Base-by-base conservation (phyloP, 2,329 filamentous ascomycete genomes). In the Xenoacremonium recifei region DNA sequence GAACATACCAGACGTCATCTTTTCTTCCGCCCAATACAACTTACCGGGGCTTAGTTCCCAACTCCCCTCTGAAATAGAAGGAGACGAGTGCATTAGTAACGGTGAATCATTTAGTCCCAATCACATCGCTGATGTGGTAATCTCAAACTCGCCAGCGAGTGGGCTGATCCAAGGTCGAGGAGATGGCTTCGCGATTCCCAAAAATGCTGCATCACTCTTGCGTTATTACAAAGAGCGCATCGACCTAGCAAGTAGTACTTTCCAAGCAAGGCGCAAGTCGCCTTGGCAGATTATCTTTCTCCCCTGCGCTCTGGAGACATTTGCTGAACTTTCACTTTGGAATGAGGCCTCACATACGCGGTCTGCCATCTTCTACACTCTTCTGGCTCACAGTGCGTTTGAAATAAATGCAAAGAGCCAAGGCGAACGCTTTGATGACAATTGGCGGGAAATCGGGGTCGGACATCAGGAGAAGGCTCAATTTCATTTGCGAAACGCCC, bases 261-360 rank as follows among this genome's bases (percentile, higher is more conserved):
- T 39, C 58, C 64, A 51, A 10, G 45, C 54, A 5, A 54, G 51
- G 17, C 60, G 61, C 3, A 69, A 68, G 39, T 70, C 69, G 1
- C 70, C 69, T 0, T 72, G 70, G 69, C 63, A 71, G 34, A 52
- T 70, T 0, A 60, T 73, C 0, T 65, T 72, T 15, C 50, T 72
- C 1, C 68, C 70, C 1, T 65, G 67, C 32, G 64, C 63, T 0
- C 66, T 71, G 3, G 62, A 66, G 21, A 67, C 65, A 0, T 60
- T 72, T 33, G 70, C 69, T 2, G 67, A 69, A 31, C 42, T 72
- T 1, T 65, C 66, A 0, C 53, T 73, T 1, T 69, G 67, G 31
- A 69, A 71, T 12, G 45, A 51, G 2, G 53, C 67, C 1, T 66
- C 64, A 11, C 59, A 68, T 40, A 67, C 68, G 0, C 59, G 65